Conservation (phyloP, 805 yeast species). For the Saccharomyces paradoxus region DNA sequence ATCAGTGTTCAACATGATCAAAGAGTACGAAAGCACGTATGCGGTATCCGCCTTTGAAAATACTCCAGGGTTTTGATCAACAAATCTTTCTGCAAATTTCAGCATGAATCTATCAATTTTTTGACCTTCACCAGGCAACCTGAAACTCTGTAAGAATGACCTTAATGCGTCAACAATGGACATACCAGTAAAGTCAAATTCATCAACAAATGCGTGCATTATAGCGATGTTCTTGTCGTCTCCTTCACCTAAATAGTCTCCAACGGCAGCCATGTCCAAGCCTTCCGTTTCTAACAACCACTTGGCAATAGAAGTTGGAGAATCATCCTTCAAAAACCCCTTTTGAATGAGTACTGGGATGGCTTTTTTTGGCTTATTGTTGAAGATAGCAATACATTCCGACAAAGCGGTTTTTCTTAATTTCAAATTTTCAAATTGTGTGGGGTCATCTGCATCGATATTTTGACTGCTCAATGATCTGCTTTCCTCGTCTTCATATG, state of each 20-base stretch:
- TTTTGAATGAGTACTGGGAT: conserved; percentile 50
- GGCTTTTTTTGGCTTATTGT: conserved; percentile 79
- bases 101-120: conserved; percentile 94
- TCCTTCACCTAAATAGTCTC: conserved; percentile 90
- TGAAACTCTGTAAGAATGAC: conserved; percentile 71
- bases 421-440: conserved; percentile 78
- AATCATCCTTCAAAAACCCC: conserved; percentile 53
- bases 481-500: conserved; percentile 12
- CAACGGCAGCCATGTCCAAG: conserved; percentile 73
- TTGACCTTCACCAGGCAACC: conserved; percentile 97
- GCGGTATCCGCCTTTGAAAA: conserved; percentile 93
- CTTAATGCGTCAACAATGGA: conserved; percentile 83
- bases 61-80: conserved; percentile 77
- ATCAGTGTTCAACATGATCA: conserved; percentile 89
- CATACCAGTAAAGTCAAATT: conserved; percentile 62
- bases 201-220: conserved; percentile 91
- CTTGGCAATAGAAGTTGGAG: conserved; percentile 63
- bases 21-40: conserved; percentile 84
- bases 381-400: conserved; percentile 73
- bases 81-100: conserved; percentile 89
- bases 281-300: conserved; percentile 70
- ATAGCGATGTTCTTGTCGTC: conserved; percentile 65
- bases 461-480: conserved; percentile 10
- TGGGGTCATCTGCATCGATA: conserved; percentile 57
- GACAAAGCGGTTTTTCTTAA: conserved; percentile 72